Evolutionary conservation across 352 stramenopile genomes (phyloP).

Genomic region (Thalassiosira gravida): DNA sequence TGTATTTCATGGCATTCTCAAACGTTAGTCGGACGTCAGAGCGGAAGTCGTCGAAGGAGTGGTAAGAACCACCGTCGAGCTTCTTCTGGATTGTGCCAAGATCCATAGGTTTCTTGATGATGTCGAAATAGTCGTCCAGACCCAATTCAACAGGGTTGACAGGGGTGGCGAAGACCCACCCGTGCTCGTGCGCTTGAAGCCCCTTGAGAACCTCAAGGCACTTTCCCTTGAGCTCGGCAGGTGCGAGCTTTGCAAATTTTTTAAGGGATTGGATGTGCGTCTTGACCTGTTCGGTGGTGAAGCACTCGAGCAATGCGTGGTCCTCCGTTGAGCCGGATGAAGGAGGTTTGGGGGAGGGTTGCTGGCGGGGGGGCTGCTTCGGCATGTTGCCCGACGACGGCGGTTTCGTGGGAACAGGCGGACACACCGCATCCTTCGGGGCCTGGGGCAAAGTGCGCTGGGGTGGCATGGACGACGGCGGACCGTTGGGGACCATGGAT

Average conservation of each 20-base stretch:
- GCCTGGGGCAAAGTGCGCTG: too few species aligned
- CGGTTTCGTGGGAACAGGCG: too few species aligned
- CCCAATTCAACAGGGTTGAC: slow-evolving; percentile 95
- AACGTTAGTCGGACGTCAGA: slow-evolving; percentile 88
- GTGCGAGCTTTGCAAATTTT: slow-evolving; percentile 84
- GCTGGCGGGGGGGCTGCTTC: too few species aligned
- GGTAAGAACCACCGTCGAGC: slow-evolving; percentile 91
- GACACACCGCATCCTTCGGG: too few species aligned
- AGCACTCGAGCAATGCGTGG: slow-evolving; percentile 83
- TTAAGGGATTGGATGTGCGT: slow-evolving; percentile 92
- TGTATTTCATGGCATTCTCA: slow-evolving; percentile 93
- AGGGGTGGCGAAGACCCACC: slow-evolving; percentile 94
- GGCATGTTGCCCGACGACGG: slow-evolving; percentile 1
- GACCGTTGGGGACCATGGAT: too few species aligned
- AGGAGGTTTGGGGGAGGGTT: slow-evolving; percentile 27
- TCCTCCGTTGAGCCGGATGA: slow-evolving; percentile 57
- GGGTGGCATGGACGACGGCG: too few species aligned
- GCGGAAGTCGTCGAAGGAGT: slow-evolving; percentile 89
- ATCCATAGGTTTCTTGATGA: slow-evolving; percentile 99
- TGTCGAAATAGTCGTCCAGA: slow-evolving; percentile 97
- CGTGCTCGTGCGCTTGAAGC: slow-evolving; percentile 94
- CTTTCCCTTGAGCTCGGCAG: slow-evolving; percentile 90
- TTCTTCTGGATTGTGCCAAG: slow-evolving; percentile 95
- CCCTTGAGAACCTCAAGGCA: slow-evolving; percentile 91
- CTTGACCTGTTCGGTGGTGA: slow-evolving; percentile 92